Base-by-base conservation (phyloP, 2,329 filamentous ascomycete species). In the Phaeophleospora eucalypticola region DNA sequence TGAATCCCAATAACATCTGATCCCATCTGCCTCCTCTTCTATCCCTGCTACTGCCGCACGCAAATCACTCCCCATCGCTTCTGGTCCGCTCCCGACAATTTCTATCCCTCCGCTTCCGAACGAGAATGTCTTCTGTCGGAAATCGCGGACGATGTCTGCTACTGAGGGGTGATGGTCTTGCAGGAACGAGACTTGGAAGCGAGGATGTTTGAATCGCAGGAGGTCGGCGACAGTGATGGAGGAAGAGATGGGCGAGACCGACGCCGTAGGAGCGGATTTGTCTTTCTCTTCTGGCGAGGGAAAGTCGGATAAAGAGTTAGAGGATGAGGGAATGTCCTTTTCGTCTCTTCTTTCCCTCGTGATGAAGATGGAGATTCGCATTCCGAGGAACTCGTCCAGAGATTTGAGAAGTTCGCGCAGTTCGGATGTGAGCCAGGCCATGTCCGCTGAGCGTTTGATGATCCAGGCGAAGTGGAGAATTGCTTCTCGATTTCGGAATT, bases 391-490 rank as follows among this genome's bases (percentile, higher is more conserved):
- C 2, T 63, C 58, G 3, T 68, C 68, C 1, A 68, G 64, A 6
- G 67, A 67, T 3, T 66, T 67, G 8, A 57, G 58, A 12, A 85
- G 65, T 4, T 71, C 53, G 2, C 73, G 68, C 9, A 86, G 65
- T 60, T 87, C 83, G 4, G 68, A 58, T 19, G 67, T 65, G 8
- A 86, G 68, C 82, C 83, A 87, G 16, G 72, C 68, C 14, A 79
- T 63, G 51, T 86, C 78, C 4, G 65, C 61, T 4, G 68, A 67
- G 34, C 76, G 74, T 12, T 81, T 73, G 32, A 86, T 71, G 1
- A 78, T 76, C 83, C 83, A 87, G 46, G 85, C 68, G n/a, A 87
- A 75, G 56, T 82, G 77, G 2, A 85, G 74, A 3, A 49, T 48
- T 3, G 45, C 49, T 0, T 36, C 37, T 2, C 46, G 43, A 16